Conservation (phyloP, 2,329 filamentous ascomycete species). For the Colletotrichum spaethianum region DNA sequence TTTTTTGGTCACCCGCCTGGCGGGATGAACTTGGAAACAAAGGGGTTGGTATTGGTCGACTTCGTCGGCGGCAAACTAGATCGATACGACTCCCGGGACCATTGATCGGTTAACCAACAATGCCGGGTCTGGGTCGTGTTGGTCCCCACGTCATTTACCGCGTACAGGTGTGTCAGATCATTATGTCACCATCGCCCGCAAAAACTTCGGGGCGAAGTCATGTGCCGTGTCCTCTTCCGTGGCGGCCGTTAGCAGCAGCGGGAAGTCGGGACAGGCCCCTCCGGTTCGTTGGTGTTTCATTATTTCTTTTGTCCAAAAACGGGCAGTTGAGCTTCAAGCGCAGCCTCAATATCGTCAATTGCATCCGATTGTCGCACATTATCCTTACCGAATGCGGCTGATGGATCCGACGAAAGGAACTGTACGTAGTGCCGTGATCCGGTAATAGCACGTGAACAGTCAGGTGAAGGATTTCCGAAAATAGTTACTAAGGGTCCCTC, state of each 20-base stretch:
- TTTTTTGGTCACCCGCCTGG: too few relatives aligned
- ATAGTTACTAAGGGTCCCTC: conserved; percentile 9
- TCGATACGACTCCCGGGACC: not conserved
- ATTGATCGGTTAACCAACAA: not conserved
- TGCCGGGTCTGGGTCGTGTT: not conserved
- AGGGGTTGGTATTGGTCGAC: not conserved
- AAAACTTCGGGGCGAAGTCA: not conserved
- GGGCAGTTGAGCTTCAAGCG: conserved; percentile 2
- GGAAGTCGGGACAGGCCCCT: conserved; percentile 15
- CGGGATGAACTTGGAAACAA: conserved; percentile 13
- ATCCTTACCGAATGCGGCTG: conserved; percentile 12
- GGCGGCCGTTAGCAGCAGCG: not conserved
- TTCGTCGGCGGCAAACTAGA: too few relatives aligned
- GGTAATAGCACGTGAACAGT: conserved; percentile 33
- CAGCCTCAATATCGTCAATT: conserved; percentile 2
- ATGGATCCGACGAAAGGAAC: not conserved
- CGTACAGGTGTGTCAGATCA: not conserved
- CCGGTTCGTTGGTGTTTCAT: not conserved
- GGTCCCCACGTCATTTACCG: not conserved
- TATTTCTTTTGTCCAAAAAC: conserved; percentile 9
- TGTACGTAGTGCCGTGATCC: conserved; percentile 14
- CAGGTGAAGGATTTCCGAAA: conserved; percentile 27
- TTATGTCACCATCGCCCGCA: conserved; percentile 8
- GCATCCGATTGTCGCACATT: not conserved
- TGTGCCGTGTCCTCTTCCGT: not conserved